Conservation (phyloP, 2,329 filamentous ascomycete genomes). For the Colletotrichum higginsianum region DNA sequence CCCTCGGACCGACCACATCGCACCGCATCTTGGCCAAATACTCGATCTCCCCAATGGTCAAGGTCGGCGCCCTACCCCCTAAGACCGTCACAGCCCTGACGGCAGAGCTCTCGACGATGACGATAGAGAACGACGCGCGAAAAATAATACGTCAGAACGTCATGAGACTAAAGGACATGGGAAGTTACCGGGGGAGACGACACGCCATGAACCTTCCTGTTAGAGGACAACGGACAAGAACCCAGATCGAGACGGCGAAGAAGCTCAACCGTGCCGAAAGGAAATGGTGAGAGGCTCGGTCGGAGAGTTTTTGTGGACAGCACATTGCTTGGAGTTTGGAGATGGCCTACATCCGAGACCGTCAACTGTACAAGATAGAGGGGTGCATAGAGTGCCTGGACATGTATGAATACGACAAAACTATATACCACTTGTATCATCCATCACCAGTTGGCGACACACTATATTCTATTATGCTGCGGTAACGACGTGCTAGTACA, state of each 20-base stretch:
- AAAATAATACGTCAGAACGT: conserved; percentile 89
- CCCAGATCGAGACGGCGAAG: conserved; percentile 74
- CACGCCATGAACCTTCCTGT: conserved; percentile 96
- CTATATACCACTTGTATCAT: conserved; percentile 38
- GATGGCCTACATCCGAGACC: conserved; percentile 7
- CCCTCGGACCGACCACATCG: conserved; percentile 80
- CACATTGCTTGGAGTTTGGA: conserved; percentile 12
- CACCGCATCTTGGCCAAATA: conserved; percentile 87
- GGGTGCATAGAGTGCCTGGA: conserved; percentile 16
- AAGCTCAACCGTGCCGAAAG: conserved; percentile 74
- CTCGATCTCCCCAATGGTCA: conserved; percentile 87
- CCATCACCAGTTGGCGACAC: background rate
- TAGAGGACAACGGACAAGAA: conserved; percentile 89
- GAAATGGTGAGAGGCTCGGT: conserved; percentile 50
- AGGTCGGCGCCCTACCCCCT: conserved; percentile 80
- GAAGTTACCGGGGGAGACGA: conserved; percentile 87
- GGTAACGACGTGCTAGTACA: background rate
- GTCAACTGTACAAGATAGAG: conserved; percentile 47
- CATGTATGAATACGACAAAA: conserved; percentile 40
- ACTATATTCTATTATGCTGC: background rate
- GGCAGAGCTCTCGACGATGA: conserved; percentile 90
- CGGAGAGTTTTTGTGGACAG: background rate
- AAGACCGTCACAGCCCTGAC: conserved; percentile 87
- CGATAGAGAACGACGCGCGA: conserved; percentile 90
- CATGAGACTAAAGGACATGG: conserved; percentile 88